A percentile compares a stretch with the other conserved stretches of the same genome.
Evolutionary conservation across 495 filamentous ascomycete species (phyloP).

Genomic region (Penicillium atrosanguineum): DNA sequence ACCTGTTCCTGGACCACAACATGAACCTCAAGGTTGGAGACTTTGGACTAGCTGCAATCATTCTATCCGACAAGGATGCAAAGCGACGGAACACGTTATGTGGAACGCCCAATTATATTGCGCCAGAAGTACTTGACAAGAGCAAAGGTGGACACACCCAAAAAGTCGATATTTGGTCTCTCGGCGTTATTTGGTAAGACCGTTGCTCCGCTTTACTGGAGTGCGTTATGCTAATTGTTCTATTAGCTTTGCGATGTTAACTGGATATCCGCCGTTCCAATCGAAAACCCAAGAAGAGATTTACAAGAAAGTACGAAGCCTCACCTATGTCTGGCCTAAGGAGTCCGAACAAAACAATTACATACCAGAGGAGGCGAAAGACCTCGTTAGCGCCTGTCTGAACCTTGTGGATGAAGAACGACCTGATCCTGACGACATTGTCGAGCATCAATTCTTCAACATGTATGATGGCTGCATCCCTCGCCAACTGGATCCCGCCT

Average conservation of each 20-base stretch:
- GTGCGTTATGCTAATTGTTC: slow-evolving; percentile 18
- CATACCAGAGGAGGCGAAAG: slow-evolving; percentile 65
- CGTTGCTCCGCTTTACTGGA: neutral
- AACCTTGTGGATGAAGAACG: slow-evolving; percentile 68
- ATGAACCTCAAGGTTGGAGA: slow-evolving; percentile 99
- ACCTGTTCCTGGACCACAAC: slow-evolving; percentile 89
- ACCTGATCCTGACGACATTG: slow-evolving; percentile 76
- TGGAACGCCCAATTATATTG: slow-evolving; percentile 98
- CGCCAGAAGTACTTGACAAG: slow-evolving; percentile 82
- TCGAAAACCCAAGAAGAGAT: slow-evolving; percentile 84
- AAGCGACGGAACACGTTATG: slow-evolving; percentile 86
- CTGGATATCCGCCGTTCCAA: slow-evolving; percentile 86
- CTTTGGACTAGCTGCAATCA: slow-evolving; percentile 92
- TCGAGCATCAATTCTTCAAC: slow-evolving; percentile 79
- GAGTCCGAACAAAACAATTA: slow-evolving; percentile 44
- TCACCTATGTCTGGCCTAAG: slow-evolving; percentile 76
- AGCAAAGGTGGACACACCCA: slow-evolving; percentile 83
- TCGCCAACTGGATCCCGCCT: slow-evolving; percentile 40
- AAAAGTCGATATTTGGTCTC: slow-evolving; percentile 94
- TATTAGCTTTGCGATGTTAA: slow-evolving; percentile 77
- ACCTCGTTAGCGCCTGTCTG: slow-evolving; percentile 71
- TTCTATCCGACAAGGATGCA: slow-evolving; percentile 82
- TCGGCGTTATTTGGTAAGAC: slow-evolving; percentile 89
- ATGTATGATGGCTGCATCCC: slow-evolving; percentile 56
- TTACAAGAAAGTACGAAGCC: slow-evolving; percentile 68